Percentiles rank a stretch among this genome's conserved stretches.
Evolutionary conservation across 2,329 filamentous ascomycete species (phyloP).

Genomic region (Trichothecium roseum): DNA sequence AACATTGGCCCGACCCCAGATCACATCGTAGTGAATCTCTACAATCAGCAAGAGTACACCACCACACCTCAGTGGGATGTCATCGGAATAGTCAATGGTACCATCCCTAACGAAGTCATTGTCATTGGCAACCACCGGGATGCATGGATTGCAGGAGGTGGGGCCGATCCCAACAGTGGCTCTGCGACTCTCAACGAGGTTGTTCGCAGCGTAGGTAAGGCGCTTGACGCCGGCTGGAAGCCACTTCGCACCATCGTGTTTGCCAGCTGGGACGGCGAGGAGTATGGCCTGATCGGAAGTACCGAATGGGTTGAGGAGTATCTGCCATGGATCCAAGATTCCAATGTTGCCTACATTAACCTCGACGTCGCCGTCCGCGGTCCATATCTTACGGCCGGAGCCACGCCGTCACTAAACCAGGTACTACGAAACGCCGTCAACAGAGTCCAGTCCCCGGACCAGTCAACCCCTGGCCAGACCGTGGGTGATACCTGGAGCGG

Average conservation of each 20-base stretch:
- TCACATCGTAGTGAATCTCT: slow-evolving; percentile 57
- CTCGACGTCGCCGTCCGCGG: slow-evolving; percentile 67
- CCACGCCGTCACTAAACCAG: slow-evolving; percentile 67
- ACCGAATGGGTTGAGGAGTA: slow-evolving; percentile 94
- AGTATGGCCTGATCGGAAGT: slow-evolving; percentile 77
- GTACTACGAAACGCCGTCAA: slow-evolving; percentile 57
- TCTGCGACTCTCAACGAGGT: slow-evolving; percentile 73
- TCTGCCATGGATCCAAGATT: slow-evolving; percentile 63
- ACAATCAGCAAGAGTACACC: slow-evolving; percentile 72
- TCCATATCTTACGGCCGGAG: slow-evolving; percentile 50
- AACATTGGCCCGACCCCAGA: slow-evolving; percentile 76
- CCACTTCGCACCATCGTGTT: slow-evolving; percentile 83
- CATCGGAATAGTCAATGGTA: slow-evolving; percentile 85
- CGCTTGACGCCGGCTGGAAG: slow-evolving; percentile 47
- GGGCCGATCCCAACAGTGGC: slow-evolving; percentile 73
- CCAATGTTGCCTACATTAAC: slow-evolving; percentile 76
- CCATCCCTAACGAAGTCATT: slow-evolving; percentile 73
- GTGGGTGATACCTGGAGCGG: slow-evolving; percentile 60
- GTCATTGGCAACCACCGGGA: slow-evolving; percentile 89
- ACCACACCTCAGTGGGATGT: slow-evolving; percentile 84
- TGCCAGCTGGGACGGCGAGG: slow-evolving; percentile 72
- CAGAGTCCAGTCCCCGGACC: slow-evolving; percentile 61
- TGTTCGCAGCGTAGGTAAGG: slow-evolving; percentile 62
- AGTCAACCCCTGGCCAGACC: slow-evolving; percentile 61
- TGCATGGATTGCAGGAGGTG: slow-evolving; percentile 80